Conservation (phyloP, 805 yeast genomes). For the Suhomyces canberraensis region DNA sequence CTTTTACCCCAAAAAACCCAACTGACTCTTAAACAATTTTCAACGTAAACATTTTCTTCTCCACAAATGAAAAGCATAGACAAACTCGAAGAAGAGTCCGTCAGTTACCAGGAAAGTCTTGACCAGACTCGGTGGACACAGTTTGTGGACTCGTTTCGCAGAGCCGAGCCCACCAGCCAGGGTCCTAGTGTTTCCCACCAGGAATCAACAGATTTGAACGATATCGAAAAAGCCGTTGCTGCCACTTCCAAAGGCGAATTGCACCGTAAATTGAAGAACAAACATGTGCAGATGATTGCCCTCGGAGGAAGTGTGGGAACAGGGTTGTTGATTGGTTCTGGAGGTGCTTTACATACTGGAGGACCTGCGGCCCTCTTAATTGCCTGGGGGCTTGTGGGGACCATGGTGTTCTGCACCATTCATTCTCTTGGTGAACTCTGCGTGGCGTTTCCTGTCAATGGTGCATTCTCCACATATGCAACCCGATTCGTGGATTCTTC, state of each 20-base stretch:
- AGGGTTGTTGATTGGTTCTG: slow-evolving; percentile 48
- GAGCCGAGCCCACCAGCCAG: slow-evolving; percentile 16
- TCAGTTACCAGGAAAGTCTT: background rate
- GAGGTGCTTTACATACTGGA: slow-evolving; percentile 37
- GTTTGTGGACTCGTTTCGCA: slow-evolving; percentile 29
- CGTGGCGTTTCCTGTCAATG: slow-evolving; percentile 39
- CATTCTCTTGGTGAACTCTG: slow-evolving; percentile 67
- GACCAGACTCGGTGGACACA: slow-evolving; percentile 15
- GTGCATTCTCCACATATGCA: slow-evolving; percentile 39
- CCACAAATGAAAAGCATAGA: slow-evolving; percentile 1
- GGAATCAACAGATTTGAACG: slow-evolving; percentile 11
- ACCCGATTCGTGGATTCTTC: slow-evolving; percentile 36
- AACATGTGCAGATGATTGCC: slow-evolving; percentile 27
- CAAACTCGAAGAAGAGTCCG: slow-evolving; percentile 3
- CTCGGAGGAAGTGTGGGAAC: slow-evolving; percentile 29
- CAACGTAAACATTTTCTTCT: too few species aligned
- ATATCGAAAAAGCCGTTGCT: slow-evolving; percentile 33
- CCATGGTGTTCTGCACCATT: slow-evolving; percentile 56
- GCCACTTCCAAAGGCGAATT: slow-evolving; percentile 26
- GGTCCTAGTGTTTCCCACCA: background rate
- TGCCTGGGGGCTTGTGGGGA: slow-evolving; percentile 56
- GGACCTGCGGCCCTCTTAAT: slow-evolving; percentile 48
- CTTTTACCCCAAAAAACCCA: background rate
- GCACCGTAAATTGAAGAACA: slow-evolving; percentile 19
- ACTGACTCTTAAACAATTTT: too few species aligned